These are phyloP conservation scores for Tuber aestivum DNA, from an alignment of 495 filamentous ascomycete genomes.

Conservation along the genomic window DNA sequence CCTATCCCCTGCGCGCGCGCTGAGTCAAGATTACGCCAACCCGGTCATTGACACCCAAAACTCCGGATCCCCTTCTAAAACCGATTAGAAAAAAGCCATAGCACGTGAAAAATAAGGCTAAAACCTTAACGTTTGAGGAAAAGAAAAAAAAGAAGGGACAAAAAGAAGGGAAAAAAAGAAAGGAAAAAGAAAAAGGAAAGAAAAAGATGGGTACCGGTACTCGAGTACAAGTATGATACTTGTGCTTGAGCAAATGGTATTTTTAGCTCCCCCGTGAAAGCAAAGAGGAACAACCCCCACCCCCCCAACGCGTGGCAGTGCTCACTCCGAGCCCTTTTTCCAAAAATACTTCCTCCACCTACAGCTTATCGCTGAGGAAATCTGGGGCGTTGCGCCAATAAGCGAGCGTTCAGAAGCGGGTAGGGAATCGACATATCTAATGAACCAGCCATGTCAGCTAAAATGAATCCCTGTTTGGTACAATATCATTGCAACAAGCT, in stretches of 20 bases:
- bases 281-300: not conserved
- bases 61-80: not conserved
- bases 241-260: too few species aligned
- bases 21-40: not conserved
- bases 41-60: not conserved
- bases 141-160: not conserved
- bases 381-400: slow-evolving; percentile 20
- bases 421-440: slow-evolving; percentile 32
- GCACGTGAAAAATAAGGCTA: not conserved
- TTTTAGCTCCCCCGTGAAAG: not conserved
- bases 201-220: too few species aligned
- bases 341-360: slow-evolving; percentile 26
- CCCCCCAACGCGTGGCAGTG: not conserved
- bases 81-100: not conserved
- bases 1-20: not conserved
- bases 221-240: too few species aligned
- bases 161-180: not conserved
- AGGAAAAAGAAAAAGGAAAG: not conserved
- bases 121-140: too few species aligned
- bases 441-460: not conserved
- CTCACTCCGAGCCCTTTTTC: slow-evolving; percentile 28
- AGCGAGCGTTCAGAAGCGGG: slow-evolving; percentile 24
- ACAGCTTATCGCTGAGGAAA: slow-evolving; percentile 33
- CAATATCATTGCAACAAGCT: not conserved
- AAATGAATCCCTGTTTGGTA: not conserved